These are phyloP conservation scores for Pseudopithomyces chartarum DNA, from an alignment of 2,329 filamentous ascomycete genomes.

Conservation along the genomic window DNA sequence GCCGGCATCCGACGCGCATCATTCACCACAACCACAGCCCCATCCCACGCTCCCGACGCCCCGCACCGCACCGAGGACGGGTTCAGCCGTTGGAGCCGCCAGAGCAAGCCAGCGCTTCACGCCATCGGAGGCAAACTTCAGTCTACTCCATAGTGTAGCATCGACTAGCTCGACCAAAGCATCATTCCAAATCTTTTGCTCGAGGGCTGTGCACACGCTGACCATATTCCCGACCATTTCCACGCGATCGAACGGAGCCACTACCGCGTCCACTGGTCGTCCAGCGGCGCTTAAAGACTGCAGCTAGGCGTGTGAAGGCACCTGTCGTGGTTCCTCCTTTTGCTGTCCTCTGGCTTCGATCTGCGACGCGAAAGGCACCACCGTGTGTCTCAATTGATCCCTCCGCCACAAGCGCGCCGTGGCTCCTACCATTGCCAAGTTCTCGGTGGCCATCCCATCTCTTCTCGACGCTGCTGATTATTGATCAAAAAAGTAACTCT, in stretches of 20 bases:
- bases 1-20: no score
- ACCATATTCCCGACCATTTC: neutral
- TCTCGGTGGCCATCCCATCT: neutral
- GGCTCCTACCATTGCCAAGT: conserved; percentile 7
- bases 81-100: neutral
- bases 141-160: neutral
- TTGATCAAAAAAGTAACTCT: neutral
- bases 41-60: neutral
- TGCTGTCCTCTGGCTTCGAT: conserved; percentile 16
- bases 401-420: conserved; percentile 17
- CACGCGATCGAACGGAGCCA: conserved; percentile 10
- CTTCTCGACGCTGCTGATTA: neutral
- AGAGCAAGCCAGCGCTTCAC: neutral
- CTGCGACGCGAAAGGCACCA: conserved; percentile 39
- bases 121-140: neutral
- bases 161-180: conserved; percentile 4
- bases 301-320: conserved; percentile 27
- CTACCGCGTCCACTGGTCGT: conserved; percentile 20
- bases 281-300: conserved; percentile 24
- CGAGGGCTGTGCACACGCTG: conserved; percentile 29
- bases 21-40: neutral
- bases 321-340: conserved; percentile 18
- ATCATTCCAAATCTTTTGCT: conserved; percentile 37
- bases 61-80: neutral
- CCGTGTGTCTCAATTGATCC: conserved; percentile 32